A percentile compares a stretch with the other conserved stretches of the same genome.
Conservation (phyloP, 108 stramenopile species). For the Nitzschia putrida region DNA sequence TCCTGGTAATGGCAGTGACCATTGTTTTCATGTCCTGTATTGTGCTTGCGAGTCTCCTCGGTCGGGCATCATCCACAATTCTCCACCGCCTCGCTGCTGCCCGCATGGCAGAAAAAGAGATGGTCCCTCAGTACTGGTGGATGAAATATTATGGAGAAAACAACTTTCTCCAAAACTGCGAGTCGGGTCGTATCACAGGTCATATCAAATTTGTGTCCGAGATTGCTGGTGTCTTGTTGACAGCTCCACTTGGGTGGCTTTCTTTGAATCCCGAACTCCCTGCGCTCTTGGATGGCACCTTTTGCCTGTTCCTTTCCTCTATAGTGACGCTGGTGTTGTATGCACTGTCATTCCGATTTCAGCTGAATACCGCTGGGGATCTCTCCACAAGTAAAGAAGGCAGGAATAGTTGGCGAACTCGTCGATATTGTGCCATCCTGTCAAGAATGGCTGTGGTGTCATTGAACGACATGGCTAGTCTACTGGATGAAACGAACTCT, state of each 20-base stretch:
- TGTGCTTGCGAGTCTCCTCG: conserved; percentile 18
- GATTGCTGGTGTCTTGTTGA: conserved; percentile 12
- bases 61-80: conserved; percentile 24
- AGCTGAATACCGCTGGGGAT: conserved; percentile 21
- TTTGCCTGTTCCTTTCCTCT: conserved; percentile 5
- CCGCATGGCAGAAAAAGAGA: not conserved
- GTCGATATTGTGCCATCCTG: conserved; percentile 5
- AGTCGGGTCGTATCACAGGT: conserved; percentile 6
- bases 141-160: not conserved
- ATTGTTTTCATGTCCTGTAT: conserved; percentile 22
- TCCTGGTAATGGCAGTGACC: conserved; percentile 25
- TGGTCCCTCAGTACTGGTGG: not conserved
- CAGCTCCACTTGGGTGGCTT: conserved; percentile 7
- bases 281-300: conserved; percentile 21
- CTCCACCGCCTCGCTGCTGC: conserved; percentile 25
- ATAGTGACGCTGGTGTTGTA: conserved; percentile 17
- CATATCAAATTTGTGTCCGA: conserved; percentile 11
- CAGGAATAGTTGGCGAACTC: not conserved
- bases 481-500: conserved; percentile 28
- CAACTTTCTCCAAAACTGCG: not conserved
- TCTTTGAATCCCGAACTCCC: conserved; percentile 10
- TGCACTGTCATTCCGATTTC: conserved; percentile 21
- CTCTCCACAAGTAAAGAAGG: not conserved
- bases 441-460: conserved; percentile 20
- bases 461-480: conserved; percentile 22